phyloP scores from a whole-genome alignment of 2,329 filamentous ascomycete genomes.

The Trichophyton verrucosum region DNA sequence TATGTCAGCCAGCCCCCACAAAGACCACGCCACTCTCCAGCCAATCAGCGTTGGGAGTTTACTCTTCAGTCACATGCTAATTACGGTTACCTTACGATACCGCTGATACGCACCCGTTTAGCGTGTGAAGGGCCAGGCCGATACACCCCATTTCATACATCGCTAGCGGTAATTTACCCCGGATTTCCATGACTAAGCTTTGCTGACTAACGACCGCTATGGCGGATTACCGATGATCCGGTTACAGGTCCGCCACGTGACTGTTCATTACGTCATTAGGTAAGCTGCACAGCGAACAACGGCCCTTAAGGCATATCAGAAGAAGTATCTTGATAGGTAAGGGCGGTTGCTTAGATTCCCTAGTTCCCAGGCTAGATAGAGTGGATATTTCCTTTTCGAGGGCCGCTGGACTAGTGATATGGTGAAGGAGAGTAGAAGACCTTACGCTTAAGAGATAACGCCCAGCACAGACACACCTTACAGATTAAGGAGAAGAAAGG shows the following conservation, averaged over 20 bases:
- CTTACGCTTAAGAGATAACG: no score
- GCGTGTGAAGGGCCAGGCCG: not conserved
- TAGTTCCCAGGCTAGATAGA: no score
- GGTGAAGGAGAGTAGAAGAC: no score
- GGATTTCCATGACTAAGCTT: not conserved
- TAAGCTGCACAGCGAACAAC: not conserved
- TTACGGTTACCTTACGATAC: not conserved
- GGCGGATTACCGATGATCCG: not conserved
- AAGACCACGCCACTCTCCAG: not conserved
- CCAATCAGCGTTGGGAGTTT: not conserved
- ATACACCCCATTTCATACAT: not conserved
- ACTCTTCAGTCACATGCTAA: not conserved
- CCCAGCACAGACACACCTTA: no score
- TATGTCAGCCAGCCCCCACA: not conserved
- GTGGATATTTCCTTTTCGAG: no score
- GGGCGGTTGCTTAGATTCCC: no score
- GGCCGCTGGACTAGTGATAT: no score
- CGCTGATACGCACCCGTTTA: not conserved
- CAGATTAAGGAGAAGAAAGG: no score
- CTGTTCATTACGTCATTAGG: not conserved
- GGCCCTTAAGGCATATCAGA: no score
- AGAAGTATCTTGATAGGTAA: no score
- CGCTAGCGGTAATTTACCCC: slow-evolving; percentile 1
- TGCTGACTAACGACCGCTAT: not conserved
- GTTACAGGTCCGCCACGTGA: not conserved